Base-by-base conservation (phyloP, 1,284 basidiomycete genomes). In the Tilletia horrida region DNA sequence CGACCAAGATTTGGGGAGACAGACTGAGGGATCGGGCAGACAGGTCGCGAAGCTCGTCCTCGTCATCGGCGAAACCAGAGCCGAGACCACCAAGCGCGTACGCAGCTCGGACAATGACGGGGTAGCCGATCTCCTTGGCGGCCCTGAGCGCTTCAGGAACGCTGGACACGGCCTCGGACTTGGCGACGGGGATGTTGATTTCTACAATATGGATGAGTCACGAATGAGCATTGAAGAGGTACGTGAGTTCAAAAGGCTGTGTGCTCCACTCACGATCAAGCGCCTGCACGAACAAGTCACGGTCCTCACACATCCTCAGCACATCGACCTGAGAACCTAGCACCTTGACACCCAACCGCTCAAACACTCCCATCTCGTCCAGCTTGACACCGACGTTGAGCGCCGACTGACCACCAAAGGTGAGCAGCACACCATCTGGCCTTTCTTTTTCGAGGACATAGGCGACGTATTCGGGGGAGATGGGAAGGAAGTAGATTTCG, bases 61-160 rank as follows among this genome's bases (percentile, higher is more conserved):
- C 87, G 82, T 97, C 88, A 81, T 97, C 89, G 64, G 96, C 96
- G 80, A 99, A 99, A 68, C 96, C 96, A 76, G 95, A 97, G 69
- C 96, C 96, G 71, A 99, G 89, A 83, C 96, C 96, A 82, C 96
- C 96, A 50, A 98, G 89, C 47, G 96, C 97, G 84, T 95, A 99
- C 13, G 96, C 96, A 35, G 96, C 92, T 76, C 96, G 94, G 74
- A 98, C 87, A 79, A 99, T 98, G 82, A 98, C 93, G 3, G 96
- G 96, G 84, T 97, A 99, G 44, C 94, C 93, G 74, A 98, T 99
- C 76, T 85, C 84, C 73, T 89, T 89, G 14, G 95, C 96, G 27
- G 96, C 96, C 67, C 88, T 87, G 64, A 99, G 88, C 18, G 96
- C 96, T 71, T 88, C 93, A 75, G 91, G 89, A 70, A 98, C 93